Conservation (phyloP, 306 rosid species). For the Cajanus cajan region DNA sequence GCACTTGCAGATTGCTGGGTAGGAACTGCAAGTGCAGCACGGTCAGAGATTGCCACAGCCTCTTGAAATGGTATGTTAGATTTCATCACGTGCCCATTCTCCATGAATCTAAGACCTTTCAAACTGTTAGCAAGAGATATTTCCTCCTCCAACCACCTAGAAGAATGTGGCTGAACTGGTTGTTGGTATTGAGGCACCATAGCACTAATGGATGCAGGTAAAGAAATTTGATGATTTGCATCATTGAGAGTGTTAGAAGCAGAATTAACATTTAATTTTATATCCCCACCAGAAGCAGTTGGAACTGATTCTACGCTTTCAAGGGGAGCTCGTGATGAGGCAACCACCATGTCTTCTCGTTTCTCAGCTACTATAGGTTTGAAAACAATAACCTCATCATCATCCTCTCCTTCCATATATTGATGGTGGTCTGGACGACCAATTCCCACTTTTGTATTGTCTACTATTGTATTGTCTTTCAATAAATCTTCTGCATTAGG, state of each 20-base stretch:
- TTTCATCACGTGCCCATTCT: slow-evolving; percentile 62
- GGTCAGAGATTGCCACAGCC: slow-evolving; percentile 35
- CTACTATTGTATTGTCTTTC: slow-evolving; percentile 46
- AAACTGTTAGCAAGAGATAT: slow-evolving; percentile 54
- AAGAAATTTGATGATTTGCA: slow-evolving; percentile 40
- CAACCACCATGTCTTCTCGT: slow-evolving; percentile 40
- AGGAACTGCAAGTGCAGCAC: slow-evolving; percentile 45
- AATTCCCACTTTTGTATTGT: slow-evolving; percentile 39
- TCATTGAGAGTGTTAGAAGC: slow-evolving; percentile 35
- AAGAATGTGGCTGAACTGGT: slow-evolving; percentile 53
- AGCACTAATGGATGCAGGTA: slow-evolving; percentile 48
- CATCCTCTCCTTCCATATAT: slow-evolving; percentile 72
- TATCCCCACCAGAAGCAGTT: slow-evolving; percentile 47
- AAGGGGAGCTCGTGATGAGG: slow-evolving; percentile 38
- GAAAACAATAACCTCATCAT: slow-evolving; percentile 93
- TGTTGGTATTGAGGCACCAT: slow-evolving; percentile 51
- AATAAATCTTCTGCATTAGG: slow-evolving; percentile 35
- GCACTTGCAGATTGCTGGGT: slow-evolving; percentile 48
- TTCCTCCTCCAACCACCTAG: slow-evolving; percentile 57
- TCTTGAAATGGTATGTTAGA: slow-evolving; percentile 48
- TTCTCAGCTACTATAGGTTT: slow-evolving; percentile 81
- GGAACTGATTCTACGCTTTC: slow-evolving; percentile 43
- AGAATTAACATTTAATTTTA: slow-evolving; percentile 34
- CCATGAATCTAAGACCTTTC: slow-evolving; percentile 62
- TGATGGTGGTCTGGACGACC: slow-evolving; percentile 42